phyloP scores from a whole-genome alignment of 805 yeast species.

The Schwanniomyces vanrijiae region DNA sequence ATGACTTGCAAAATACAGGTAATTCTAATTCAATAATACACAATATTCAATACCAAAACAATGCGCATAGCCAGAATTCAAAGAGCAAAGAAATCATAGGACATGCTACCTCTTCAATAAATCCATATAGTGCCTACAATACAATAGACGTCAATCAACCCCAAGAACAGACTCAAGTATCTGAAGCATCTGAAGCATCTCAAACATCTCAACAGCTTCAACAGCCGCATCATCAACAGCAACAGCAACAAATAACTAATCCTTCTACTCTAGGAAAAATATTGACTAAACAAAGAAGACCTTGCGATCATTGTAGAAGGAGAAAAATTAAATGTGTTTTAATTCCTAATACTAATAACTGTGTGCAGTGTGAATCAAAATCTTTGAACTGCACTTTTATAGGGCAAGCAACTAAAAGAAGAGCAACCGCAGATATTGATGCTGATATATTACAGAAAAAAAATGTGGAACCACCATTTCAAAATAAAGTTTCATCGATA shows the following conservation, averaged over 20 bases:
- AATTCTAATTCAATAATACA: slow-evolving; percentile 25
- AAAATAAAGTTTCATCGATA: slow-evolving; percentile 8
- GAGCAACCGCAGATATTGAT: slow-evolving; percentile 14
- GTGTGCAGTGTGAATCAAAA: slow-evolving; percentile 76
- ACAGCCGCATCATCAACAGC: neutral
- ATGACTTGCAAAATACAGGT: neutral
- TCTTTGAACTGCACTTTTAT: slow-evolving; percentile 73
- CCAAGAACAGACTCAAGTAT: too few relatives aligned
- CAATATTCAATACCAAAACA: slow-evolving; percentile 31
- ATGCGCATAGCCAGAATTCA: slow-evolving; percentile 13
- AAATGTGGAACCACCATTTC: slow-evolving; percentile 9
- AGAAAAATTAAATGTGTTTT: slow-evolving; percentile 78
- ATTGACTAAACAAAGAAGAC: slow-evolving; percentile 48
- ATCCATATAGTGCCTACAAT: neutral
- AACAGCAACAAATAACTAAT: neutral
- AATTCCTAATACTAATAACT: slow-evolving; percentile 59
- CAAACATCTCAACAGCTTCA: too few relatives aligned
- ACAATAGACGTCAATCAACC: neutral
- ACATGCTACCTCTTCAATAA: neutral
- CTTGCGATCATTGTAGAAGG: slow-evolving; percentile 85
- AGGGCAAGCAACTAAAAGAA: slow-evolving; percentile 51
- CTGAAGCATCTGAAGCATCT: too few relatives aligned
- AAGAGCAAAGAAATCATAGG: neutral
- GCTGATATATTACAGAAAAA: slow-evolving; percentile 13
- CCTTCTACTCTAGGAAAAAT: neutral